phyloP scores from a whole-genome alignment of 2,329 filamentous ascomycete species.

The Talaromyces albobiverticillius region DNA sequence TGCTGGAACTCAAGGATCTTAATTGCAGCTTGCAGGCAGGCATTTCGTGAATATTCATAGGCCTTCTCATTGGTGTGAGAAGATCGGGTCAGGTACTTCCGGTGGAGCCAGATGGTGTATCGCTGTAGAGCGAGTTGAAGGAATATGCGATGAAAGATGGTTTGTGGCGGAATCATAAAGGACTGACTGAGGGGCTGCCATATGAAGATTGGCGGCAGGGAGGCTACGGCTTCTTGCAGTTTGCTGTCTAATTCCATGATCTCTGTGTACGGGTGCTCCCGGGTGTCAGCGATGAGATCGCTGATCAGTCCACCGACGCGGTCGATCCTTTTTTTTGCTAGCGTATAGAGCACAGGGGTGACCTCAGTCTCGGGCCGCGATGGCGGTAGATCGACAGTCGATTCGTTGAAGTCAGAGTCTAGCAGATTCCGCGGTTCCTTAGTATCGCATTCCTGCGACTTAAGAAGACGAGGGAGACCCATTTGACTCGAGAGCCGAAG shows the following conservation, averaged over 20 bases:
- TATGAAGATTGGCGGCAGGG: slow-evolving; percentile 16
- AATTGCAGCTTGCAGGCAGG: slow-evolving; percentile 47
- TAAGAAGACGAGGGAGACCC: slow-evolving; percentile 60
- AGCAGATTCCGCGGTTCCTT: slow-evolving; percentile 54
- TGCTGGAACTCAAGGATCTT: slow-evolving; percentile 48
- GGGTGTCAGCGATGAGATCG: not conserved
- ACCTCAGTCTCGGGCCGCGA: slow-evolving; percentile 49
- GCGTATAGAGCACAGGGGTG: slow-evolving; percentile 2
- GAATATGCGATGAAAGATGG: not conserved
- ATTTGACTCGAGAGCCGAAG: slow-evolving; percentile 60
- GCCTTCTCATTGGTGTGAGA: slow-evolving; percentile 18
- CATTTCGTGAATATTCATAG: slow-evolving; percentile 39
- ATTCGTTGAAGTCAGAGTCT: slow-evolving; percentile 57
- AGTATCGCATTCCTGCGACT: slow-evolving; percentile 58
- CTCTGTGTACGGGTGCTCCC: slow-evolving; percentile 13
- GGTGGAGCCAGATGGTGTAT: slow-evolving; percentile 34
- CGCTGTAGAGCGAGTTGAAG: slow-evolving; percentile 5
- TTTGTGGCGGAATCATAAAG: slow-evolving; percentile 1
- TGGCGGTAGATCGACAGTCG: slow-evolving; percentile 49
- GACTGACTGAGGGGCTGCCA: slow-evolving; percentile 12
- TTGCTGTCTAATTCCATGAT: slow-evolving; percentile 23
- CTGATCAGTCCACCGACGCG: not conserved
- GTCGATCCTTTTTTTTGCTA: slow-evolving; percentile 4
- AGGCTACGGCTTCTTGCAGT: slow-evolving; percentile 17
- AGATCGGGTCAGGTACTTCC: slow-evolving; percentile 42